Percentiles rank a stretch among this genome's conserved stretches.
Evolutionary conservation across 305 asterid genomes (phyloP).

Genomic region (Petunia hybrid): DNA sequence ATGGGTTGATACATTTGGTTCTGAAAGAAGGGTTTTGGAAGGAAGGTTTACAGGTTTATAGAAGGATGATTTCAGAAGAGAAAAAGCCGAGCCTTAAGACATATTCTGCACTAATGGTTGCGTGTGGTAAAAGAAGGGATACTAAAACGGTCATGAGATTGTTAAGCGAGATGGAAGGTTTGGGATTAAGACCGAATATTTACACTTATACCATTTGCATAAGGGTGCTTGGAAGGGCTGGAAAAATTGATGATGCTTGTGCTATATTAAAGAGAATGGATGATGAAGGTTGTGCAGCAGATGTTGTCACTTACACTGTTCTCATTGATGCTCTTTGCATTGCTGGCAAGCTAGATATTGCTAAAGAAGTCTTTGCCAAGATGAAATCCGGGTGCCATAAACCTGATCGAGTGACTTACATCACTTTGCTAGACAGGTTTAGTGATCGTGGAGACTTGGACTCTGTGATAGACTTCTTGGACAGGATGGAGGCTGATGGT

Average conservation of each 20-base stretch:
- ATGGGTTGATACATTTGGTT: conserved; percentile 91
- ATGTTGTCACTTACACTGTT: conserved; percentile 91
- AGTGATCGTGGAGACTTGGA: conserved; percentile 78
- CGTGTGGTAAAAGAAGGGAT: conserved; percentile 84
- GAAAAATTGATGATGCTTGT: conserved; percentile 76
- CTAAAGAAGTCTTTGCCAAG: conserved; percentile 73
- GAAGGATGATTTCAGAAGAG: conserved; percentile 79
- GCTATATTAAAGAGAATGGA: conserved; percentile 80
- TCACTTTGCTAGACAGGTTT: conserved; percentile 81
- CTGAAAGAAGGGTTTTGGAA: conserved; percentile 74
- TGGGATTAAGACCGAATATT: conserved; percentile 90
- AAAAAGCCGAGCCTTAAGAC: conserved; percentile 92
- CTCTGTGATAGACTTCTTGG: conserved; percentile 68
- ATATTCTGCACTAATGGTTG: conserved; percentile 94
- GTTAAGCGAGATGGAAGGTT: conserved; percentile 76
- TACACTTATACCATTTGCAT: conserved; percentile 93
- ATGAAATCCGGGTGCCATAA: conserved; percentile 78
- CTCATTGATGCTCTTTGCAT: conserved; percentile 91
- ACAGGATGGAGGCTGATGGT: conserved; percentile 84
- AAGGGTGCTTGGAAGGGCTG: conserved; percentile 90
- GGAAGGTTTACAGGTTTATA: conserved; percentile 72
- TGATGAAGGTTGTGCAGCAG: conserved; percentile 85
- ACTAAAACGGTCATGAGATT: conserved; percentile 76
- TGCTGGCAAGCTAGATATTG: conserved; percentile 79
- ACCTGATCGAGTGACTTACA: conserved; percentile 92